Conservation (phyloP, 345 rosid genomes). For the Rhizophora apiculata region DNA sequence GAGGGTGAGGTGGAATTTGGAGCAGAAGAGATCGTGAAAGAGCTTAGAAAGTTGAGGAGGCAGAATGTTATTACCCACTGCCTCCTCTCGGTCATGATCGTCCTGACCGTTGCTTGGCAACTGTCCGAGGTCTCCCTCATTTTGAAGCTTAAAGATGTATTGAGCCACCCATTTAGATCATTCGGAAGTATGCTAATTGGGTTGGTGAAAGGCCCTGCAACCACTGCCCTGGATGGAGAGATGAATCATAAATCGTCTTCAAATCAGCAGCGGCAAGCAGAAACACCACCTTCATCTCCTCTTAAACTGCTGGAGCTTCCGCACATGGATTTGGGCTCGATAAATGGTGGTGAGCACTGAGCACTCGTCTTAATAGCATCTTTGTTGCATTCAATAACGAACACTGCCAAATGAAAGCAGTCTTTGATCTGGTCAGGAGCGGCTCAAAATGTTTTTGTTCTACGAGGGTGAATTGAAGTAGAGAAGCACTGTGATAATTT, state of each 20-base stretch:
- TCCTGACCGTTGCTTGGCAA: slow-evolving; percentile 71
- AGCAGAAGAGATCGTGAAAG: slow-evolving; percentile 51
- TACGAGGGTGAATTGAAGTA: no score
- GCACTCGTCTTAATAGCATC: neutral
- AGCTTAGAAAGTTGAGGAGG: slow-evolving; percentile 52
- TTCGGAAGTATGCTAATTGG: slow-evolving; percentile 46
- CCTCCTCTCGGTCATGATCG: slow-evolving; percentile 62
- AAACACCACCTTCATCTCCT: slow-evolving; percentile 14
- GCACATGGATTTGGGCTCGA: slow-evolving; percentile 30
- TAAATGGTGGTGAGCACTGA: slow-evolving; percentile 13
- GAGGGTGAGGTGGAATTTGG: neutral
- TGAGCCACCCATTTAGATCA: slow-evolving; percentile 64
- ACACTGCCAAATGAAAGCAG: neutral
- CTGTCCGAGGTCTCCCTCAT: slow-evolving; percentile 66
- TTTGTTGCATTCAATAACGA: neutral
- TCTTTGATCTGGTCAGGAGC: neutral
- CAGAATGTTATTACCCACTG: slow-evolving; percentile 71
- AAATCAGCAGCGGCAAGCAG: slow-evolving; percentile 17
- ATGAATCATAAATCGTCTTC: neutral
- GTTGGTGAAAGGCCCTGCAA: slow-evolving; percentile 27
- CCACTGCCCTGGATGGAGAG: slow-evolving; percentile 7
- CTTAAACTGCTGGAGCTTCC: slow-evolving; percentile 51
- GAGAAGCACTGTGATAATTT: no score
- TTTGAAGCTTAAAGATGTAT: slow-evolving; percentile 48
- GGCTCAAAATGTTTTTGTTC: neutral